Evolutionary conservation across 1,284 basidiomycete genomes (phyloP), one percentile per base, ranked within the genome.

Genomic region (Ceratobasidium sp.): DNA sequence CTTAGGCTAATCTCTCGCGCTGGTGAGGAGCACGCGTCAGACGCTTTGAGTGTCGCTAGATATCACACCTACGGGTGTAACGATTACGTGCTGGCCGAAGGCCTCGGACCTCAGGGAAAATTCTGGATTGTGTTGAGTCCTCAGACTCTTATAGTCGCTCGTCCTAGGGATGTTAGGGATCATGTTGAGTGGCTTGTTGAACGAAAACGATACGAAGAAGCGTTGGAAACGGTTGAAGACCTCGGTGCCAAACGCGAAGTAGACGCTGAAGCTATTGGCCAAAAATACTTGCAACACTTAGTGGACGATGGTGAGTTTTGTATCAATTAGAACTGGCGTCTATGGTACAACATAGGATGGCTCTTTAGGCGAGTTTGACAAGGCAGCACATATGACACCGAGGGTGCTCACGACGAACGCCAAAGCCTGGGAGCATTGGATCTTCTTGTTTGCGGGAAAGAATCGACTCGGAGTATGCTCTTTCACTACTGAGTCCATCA

Each of bases 121-220:
- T 87, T 86, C 51, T 95, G 97, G 81, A 90, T 97, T 47, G 93
- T 98, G 28, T 84, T 94, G 78, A 94, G 93, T 78, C 98, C 97
- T 0, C 88, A 90, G 79, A 96, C 97, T 80, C 85, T 99, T 37
- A 91, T 99, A 47, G 85, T 96, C 2, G 96, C 96, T 3, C 89
- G 90, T 79, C 92, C 94, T 28, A 87, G 98, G 75, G 97, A 98
- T 85, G 89, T 90, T 81, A 89, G 90, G 80, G 98, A 99, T 83
- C 96, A 98, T 82, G 90, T 99, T 61, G 87, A 90, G 13, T 99
- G 97, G 97, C 86, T 99, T 20, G 91, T 99, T 20, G 95, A 98
- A 81, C 88, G 91, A 78, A 87, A 90, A 82, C 85, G 90, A 77
- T 99, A 95, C 81, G 94, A 96, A 80, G 95, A 98, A 81, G 98